A percentile compares a stretch with the other conserved stretches of the same genome.
These are phyloP conservation scores for Neofusicoccum umdonicola DNA, from an alignment of 2,329 filamentous ascomycete genomes.

Conservation along the genomic window DNA sequence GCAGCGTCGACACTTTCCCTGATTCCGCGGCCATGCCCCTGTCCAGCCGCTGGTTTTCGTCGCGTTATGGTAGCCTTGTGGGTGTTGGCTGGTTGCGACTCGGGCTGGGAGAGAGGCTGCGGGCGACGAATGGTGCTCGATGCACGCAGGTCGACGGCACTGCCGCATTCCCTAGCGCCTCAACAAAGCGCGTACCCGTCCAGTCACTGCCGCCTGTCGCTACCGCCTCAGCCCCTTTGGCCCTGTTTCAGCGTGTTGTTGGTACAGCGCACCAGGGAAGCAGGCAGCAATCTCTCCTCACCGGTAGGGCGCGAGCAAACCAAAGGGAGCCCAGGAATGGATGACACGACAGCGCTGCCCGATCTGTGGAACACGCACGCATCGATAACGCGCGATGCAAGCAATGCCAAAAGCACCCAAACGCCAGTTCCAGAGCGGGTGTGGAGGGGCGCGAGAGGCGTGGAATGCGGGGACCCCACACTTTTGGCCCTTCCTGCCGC, in stretches of 20 bases:
- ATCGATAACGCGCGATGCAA: neutral
- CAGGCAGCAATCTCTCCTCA: neutral
- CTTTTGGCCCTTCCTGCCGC: neutral
- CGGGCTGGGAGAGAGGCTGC: neutral
- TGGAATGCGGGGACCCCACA: constrained; percentile 11
- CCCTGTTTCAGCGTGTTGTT: neutral
- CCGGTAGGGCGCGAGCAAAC: neutral
- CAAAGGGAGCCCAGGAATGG: neutral
- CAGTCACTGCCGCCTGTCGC: neutral
- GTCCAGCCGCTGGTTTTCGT: too few relatives aligned
- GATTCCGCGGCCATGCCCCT: neutral
- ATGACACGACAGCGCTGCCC: neutral
- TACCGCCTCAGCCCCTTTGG: neutral
- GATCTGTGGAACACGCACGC: neutral
- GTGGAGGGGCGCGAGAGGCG: neutral
- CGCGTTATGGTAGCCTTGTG: neutral
- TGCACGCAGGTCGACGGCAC: neutral
- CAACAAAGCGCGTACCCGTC: neutral
- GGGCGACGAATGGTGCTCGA: neutral
- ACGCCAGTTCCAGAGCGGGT: neutral
- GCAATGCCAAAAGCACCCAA: neutral
- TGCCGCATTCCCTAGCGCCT: neutral
- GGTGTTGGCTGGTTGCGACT: neutral
- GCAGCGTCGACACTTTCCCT: too few relatives aligned
- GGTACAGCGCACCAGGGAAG: neutral